Evolutionary conservation across 768 basidiomycete species (phyloP).

Genomic region (Naganishia vaughanmartiniae): DNA sequence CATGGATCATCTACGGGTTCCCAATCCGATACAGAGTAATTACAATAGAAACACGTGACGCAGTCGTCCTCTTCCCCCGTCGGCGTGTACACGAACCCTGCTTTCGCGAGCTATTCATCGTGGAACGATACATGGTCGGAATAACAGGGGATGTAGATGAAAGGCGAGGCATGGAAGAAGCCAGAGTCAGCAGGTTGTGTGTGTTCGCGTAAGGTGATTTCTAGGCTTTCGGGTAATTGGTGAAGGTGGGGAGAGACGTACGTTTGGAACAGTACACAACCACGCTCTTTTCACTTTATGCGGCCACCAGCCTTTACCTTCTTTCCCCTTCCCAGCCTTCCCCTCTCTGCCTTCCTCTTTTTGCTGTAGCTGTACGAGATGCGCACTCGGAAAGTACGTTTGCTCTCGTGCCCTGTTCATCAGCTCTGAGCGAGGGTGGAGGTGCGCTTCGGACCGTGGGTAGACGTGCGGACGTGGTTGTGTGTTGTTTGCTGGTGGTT

Average conservation of each 20-base stretch:
- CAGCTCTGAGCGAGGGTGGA: constrained; percentile 38
- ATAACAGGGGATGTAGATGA: too few species aligned
- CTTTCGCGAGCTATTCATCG: constrained; percentile 73
- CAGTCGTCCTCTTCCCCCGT: constrained; percentile 68
- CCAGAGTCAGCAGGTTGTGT: background rate
- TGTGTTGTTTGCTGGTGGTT: background rate
- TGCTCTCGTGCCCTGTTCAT: constrained; percentile 36
- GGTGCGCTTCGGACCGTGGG: background rate
- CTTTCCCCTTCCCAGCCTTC: constrained; percentile 41
- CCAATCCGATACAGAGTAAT: constrained; percentile 78
- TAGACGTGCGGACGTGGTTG: background rate
- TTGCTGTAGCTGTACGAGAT: constrained; percentile 31
- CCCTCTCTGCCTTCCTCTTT: constrained; percentile 40
- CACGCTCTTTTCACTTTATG: constrained; percentile 46
- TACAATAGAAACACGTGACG: constrained; percentile 81
- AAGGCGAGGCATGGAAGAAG: background rate
- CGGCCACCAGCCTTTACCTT: constrained; percentile 50
- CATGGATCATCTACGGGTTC: constrained; percentile 79
- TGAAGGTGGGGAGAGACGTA: constrained; percentile 31
- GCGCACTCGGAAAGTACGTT: constrained; percentile 37
- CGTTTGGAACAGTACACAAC: constrained; percentile 44
- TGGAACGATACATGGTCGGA: background rate
- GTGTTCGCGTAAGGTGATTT: too few species aligned
- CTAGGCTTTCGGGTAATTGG: too few species aligned
- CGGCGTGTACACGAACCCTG: constrained; percentile 81